Evolutionary conservation across 768 basidiomycete species (phyloP).

Genomic region (Macrolepiota dolichaula): DNA sequence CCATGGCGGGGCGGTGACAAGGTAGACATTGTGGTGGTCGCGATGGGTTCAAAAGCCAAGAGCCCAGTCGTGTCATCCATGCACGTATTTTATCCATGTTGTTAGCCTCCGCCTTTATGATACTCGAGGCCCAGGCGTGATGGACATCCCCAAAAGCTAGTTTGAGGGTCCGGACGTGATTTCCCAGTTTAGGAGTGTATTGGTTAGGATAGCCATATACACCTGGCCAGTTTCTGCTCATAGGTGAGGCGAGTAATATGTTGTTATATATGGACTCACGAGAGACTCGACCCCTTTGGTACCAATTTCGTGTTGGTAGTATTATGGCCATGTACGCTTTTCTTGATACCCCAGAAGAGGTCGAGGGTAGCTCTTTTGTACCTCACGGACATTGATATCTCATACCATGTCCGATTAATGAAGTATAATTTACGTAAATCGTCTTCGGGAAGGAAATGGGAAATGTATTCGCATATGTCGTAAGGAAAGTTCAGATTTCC

Average conservation of each 20-base stretch:
- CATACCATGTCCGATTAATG: background rate
- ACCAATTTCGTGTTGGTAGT: background rate
- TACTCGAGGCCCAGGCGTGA: background rate
- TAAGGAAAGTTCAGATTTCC: background rate
- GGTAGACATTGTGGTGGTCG: background rate
- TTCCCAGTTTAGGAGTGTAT: background rate
- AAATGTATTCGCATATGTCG: background rate
- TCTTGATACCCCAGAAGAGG: background rate
- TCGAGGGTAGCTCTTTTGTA: background rate
- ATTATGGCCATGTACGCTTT: background rate
- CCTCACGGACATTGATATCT: background rate
- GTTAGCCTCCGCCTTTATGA: background rate
- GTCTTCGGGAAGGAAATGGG: background rate
- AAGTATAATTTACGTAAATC: background rate
- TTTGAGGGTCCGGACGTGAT: background rate
- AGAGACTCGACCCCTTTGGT: background rate
- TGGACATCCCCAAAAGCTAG: background rate
- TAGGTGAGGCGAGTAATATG: too few species aligned
- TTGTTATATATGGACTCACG: background rate
- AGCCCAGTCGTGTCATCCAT: background rate
- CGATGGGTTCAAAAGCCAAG: background rate
- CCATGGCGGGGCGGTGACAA: background rate
- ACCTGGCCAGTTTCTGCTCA: background rate
- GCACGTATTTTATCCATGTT: background rate
- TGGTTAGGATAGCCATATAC: background rate